Base-by-base conservation (phyloP, 352 stramenopile genomes). In the Phytophthora pini region DNA sequence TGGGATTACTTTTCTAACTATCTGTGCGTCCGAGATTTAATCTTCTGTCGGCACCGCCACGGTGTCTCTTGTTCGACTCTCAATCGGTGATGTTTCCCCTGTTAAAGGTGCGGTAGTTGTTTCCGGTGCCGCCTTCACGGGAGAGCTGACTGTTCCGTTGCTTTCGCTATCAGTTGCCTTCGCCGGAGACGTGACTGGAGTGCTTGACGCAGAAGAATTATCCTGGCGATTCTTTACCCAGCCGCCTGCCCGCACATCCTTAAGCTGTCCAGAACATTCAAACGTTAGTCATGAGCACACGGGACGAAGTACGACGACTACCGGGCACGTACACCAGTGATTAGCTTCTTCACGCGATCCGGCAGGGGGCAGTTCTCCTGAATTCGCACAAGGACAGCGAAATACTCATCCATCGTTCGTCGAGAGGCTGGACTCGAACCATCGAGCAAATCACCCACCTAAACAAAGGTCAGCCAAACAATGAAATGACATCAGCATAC, bases 361-460 rank as follows among this genome's bases (percentile, higher is more conserved):
- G 75, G 48, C 4, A 88, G 58, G 9, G 73, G 17, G 26, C 44
- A 61, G 56, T 87, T 76, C 15, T 85, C 69, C 4, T 64, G 58
- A 41, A 94, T 76, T 9, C 84, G 84, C 34, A 80, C 53, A 7
- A 94, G 64, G 11, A 90, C 84, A 29, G 79, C 74, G 44, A 94
- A 92, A 62, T 94, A 94, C 40, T 94, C 86, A 56, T 94, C 86
- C 86, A 92, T 92, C 15, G 80, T 94, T 72, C 83, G 72, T 34
- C 86, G 67, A 22, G 86, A 94, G 15, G 86, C 86, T n/a, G 86
- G 86, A 67, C 84, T 93, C 12, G 84, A 94, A 7, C 86, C 84
- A 48, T 94, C 86, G 27, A 94, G 74, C 40, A 94, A 64, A 68
- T 94, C 86, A 17, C 86, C 86, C 29, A 94, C 80, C 84, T 93